Evolutionary conservation across 192 early-diverging fungal species (phyloP).

Genomic region (Powellomyces hirtus): DNA sequence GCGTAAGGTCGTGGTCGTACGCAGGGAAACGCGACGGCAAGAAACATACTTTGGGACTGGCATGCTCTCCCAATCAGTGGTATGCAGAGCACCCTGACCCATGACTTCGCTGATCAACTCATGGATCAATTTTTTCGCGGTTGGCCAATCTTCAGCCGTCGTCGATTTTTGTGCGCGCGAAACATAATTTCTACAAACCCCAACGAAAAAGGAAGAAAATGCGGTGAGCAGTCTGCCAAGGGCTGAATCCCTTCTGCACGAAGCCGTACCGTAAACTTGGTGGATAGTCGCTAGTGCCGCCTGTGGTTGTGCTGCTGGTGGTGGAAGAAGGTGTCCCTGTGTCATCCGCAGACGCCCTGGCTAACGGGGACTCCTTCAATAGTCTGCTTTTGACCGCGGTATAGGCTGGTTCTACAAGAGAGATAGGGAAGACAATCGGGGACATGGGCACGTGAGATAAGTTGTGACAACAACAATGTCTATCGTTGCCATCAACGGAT

Average conservation of each 20-base stretch:
- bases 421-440: background rate
- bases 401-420: slow-evolving; percentile 14
- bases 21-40: too few species aligned
- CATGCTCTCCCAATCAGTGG: slow-evolving; percentile 71
- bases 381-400: slow-evolving; percentile 10
- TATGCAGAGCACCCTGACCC: slow-evolving; percentile 40
- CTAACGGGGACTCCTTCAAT: slow-evolving; percentile 13
- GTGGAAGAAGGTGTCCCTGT: background rate
- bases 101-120: slow-evolving; percentile 51
- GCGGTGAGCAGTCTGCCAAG: too few species aligned
- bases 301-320: background rate
- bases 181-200: background rate
- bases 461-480: background rate
- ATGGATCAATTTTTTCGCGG: slow-evolving; percentile 56
- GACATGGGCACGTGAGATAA: too few species aligned
- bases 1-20: too few species aligned
- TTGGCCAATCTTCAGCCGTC: slow-evolving; percentile 14
- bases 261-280: too few species aligned
- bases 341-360: slow-evolving; percentile 6
- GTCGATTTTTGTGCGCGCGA: background rate
- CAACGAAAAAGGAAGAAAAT: too few species aligned
- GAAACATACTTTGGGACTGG: slow-evolving; percentile 58
- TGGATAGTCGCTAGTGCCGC: background rate
- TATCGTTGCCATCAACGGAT: background rate
- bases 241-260: too few species aligned